Percentiles rank a stretch among this genome's conserved stretches.
These are phyloP conservation scores for Fusarium papillatum DNA, from an alignment of 2,329 filamentous ascomycete species.

Conservation along the genomic window DNA sequence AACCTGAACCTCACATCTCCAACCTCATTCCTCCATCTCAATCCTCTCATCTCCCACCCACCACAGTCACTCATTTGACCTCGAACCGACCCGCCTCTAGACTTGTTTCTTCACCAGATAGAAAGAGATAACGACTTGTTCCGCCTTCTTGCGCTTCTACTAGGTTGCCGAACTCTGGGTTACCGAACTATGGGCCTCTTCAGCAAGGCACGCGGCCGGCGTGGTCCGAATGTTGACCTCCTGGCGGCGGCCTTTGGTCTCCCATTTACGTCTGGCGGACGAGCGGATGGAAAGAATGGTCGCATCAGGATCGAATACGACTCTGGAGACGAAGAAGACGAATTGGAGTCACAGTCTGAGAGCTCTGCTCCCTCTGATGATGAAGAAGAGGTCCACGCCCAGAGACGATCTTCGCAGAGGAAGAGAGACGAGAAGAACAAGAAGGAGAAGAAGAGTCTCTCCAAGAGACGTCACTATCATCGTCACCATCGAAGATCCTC, in stretches of 20 bases:
- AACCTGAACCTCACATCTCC: neutral
- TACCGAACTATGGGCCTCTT: constrained; percentile 37
- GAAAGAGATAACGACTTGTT: neutral
- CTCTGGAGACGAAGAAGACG: constrained; percentile 6
- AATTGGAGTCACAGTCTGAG: constrained; percentile 10
- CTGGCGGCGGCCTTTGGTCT: constrained; percentile 45
- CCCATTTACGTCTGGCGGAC: constrained; percentile 34
- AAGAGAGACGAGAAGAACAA: neutral
- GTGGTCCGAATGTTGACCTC: constrained; percentile 42
- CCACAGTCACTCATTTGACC: neutral
- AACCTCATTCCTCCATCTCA: constrained; percentile 12
- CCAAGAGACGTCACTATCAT: constrained; percentile 9
- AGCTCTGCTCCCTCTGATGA: constrained; percentile 19
- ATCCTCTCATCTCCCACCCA: constrained; percentile 15
- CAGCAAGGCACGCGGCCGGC: constrained; percentile 24
- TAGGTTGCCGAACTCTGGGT: neutral
- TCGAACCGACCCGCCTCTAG: neutral
- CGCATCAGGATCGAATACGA: constrained; percentile 18
- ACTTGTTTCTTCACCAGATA: neutral
- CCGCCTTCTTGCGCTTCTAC: neutral
- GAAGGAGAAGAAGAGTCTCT: constrained; percentile 5
- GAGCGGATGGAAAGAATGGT: constrained; percentile 8
- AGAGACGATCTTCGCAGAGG: neutral
- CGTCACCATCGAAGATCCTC: constrained; percentile 11
- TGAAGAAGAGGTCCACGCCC: neutral